A percentile compares a stretch with the other conserved stretches of the same genome.
Evolutionary conservation across 2,329 filamentous ascomycete genomes (phyloP).

Genomic region (Coniochaeta sp.): DNA sequence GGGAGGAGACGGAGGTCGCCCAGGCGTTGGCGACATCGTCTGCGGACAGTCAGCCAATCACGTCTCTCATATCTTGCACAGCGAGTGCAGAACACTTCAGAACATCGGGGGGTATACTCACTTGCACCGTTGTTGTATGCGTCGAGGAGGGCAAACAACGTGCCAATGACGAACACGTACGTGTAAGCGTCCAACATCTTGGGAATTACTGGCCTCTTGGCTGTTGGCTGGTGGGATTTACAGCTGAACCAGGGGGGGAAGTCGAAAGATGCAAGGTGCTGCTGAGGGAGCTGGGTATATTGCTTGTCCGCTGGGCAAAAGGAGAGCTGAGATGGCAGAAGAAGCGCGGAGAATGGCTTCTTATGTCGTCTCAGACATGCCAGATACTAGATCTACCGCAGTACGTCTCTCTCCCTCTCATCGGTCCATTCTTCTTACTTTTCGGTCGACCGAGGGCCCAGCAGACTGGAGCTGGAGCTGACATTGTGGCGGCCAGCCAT

Average conservation of each 20-base stretch:
- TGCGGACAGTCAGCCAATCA: constrained; percentile 18
- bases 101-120: constrained; percentile 26
- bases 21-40: constrained; percentile 82
- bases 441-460: background rate
- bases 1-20: constrained; percentile 75
- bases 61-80: background rate
- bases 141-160: constrained; percentile 67
- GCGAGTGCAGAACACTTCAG: background rate
- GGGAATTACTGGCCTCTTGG: background rate
- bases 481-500: constrained; percentile 1
- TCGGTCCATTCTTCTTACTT: background rate
- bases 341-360: background rate
- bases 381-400: background rate
- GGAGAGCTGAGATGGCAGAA: background rate
- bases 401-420: background rate
- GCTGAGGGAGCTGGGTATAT: background rate
- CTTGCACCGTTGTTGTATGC: constrained; percentile 75
- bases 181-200: constrained; percentile 43
- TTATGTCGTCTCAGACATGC: background rate
- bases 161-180: constrained; percentile 71
- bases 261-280: background rate
- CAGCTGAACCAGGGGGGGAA: background rate
- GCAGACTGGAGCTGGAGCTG: background rate
- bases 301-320: background rate
- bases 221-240: background rate